These are phyloP conservation scores for Suhomyces sp. DNA, from an alignment of 805 yeast species.

Conservation along the genomic window DNA sequence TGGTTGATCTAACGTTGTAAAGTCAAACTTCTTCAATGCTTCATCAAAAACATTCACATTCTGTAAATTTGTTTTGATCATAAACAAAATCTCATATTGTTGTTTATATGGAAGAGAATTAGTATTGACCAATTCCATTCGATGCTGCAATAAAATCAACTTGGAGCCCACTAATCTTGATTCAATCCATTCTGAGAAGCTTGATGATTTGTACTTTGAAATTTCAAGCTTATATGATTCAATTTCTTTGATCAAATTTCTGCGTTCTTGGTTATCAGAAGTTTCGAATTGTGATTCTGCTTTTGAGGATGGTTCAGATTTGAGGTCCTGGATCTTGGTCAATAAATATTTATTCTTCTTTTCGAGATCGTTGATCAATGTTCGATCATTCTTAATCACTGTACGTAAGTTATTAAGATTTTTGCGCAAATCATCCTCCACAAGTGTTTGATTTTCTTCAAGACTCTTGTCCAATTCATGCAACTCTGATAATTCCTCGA, in stretches of 20 bases:
- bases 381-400: constrained; percentile 17
- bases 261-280: neutral
- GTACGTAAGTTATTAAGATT: constrained; percentile 31
- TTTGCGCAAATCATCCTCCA: constrained; percentile 24
- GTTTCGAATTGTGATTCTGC: neutral
- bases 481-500: constrained; percentile 49
- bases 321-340: constrained; percentile 19
- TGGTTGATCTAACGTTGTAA: no score
- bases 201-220: constrained; percentile 10
- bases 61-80: no score
- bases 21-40: no score
- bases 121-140: constrained; percentile 1
- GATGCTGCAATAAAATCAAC: constrained; percentile 8
- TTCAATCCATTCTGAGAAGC: constrained; percentile 11
- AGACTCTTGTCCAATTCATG: constrained; percentile 50
- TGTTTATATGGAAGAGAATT: no score
- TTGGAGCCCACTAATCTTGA: constrained; percentile 13
- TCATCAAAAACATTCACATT: no score
- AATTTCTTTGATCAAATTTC: constrained; percentile 7
- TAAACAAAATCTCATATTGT: no score
- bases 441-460: constrained; percentile 15
- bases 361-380: constrained; percentile 17
- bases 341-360: constrained; percentile 20
- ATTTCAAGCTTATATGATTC: constrained; percentile 18
- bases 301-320: constrained; percentile 5